These are phyloP conservation scores for Mesotaenium endlicherianum DNA, from an alignment of 139 green algal species.

Conservation along the genomic window DNA sequence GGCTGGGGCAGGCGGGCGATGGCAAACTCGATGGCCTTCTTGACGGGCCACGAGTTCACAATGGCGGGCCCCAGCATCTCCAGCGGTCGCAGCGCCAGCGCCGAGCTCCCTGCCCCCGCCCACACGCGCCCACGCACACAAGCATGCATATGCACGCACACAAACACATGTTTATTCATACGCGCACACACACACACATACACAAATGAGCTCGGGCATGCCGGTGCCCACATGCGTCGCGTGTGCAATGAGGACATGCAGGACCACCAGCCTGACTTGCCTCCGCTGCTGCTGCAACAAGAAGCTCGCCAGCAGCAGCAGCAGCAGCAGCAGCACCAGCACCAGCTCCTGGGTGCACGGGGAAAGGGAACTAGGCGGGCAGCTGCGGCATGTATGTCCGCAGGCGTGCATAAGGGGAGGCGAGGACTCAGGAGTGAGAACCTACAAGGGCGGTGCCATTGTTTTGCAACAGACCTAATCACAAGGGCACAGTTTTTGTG, in stretches of 20 bases:
- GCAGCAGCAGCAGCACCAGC: no score
- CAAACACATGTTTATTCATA: not conserved
- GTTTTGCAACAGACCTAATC: no score
- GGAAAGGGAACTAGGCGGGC: no score
- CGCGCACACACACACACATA: not conserved
- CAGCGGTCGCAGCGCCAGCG: not conserved
- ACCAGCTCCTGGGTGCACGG: no score
- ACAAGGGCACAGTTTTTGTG: no score
- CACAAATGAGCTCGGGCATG: not conserved
- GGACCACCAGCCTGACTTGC: not conserved
- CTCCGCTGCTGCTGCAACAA: not conserved
- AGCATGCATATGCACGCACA: not conserved
- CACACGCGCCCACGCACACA: no score
- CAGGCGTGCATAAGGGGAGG: no score
- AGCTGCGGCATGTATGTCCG: no score
- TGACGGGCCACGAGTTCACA: not conserved
- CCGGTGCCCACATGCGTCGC: not conserved
- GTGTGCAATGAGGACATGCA: not conserved
- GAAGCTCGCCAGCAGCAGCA: no score
- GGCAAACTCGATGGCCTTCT: not conserved
- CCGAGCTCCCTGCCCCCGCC: not conserved
- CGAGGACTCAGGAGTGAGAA: no score
- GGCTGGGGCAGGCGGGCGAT: not conserved
- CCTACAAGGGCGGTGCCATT: no score
- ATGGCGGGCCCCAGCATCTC: not conserved